A percentile compares a stretch with the other conserved stretches of the same genome.
These are phyloP conservation scores for Chlorella sorokiniana DNA, from an alignment of 139 green algal species.

Conservation along the genomic window DNA sequence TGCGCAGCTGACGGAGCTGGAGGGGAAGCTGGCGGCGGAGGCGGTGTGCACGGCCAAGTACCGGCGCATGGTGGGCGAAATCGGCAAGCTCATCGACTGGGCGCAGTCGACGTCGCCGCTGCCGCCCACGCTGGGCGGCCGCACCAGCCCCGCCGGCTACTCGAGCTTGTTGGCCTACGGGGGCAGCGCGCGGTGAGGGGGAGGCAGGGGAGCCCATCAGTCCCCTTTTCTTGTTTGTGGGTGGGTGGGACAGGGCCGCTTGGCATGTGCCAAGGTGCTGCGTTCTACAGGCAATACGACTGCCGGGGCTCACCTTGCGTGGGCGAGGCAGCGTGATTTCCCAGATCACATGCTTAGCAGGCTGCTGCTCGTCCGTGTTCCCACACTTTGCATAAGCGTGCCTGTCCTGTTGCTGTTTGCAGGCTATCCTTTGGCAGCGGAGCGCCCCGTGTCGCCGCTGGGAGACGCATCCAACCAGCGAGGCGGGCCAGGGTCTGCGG, in stretches of 20 bases:
- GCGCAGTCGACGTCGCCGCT: conserved; percentile 32
- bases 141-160: conserved; percentile 17
- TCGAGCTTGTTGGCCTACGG: background rate
- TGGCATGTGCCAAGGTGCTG: too few species aligned
- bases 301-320: too few species aligned
- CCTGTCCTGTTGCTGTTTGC: background rate
- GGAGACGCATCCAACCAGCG: conserved; percentile 16
- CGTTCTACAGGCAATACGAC: too few species aligned
- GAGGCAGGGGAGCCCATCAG: too few species aligned
- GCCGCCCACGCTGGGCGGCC: background rate
- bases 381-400: too few species aligned
- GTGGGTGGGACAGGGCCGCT: too few species aligned
- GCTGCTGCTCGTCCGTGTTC: too few species aligned
- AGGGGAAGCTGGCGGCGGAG: conserved; percentile 23
- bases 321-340: too few species aligned
- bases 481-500: background rate
- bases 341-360: too few species aligned
- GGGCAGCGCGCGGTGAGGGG: background rate
- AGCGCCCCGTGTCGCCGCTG: background rate
- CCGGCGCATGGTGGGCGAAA: conserved; percentile 43
- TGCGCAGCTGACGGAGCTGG: conserved; percentile 10
- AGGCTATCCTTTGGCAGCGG: conserved; percentile 29
- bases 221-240: too few species aligned
- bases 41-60: conserved; percentile 36
- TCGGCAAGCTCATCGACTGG: conserved; percentile 44